Evolutionary conservation across 768 basidiomycete species (phyloP), one percentile per base, ranked within the genome.

Genomic region (Pleurotus pulmonarius): DNA sequence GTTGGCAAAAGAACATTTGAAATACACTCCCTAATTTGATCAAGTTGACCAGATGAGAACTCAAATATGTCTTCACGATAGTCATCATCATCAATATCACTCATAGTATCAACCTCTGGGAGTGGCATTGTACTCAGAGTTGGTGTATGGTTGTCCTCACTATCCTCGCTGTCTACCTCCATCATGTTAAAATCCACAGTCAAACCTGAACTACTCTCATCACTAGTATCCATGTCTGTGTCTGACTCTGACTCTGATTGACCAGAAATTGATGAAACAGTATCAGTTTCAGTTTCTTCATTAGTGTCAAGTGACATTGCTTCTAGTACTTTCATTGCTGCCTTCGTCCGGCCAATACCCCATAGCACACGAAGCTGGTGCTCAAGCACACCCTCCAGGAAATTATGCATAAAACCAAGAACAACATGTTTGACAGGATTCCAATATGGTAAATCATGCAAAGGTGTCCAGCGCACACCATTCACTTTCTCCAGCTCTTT

Each of bases 371-470:
- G 59, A 38, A 67, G 56, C 26, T 70, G 66, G 53, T 63, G 44
- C 48, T 65, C 37, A 5, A 71, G 49, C 26, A 65, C 47, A 8
- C 69, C 67, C 54, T 66, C 65, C 2, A 68, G 44, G 58, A 58
- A 64, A 46, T 67, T 68, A 49, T 71, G 70, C 65, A 72, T 66
- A 49, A 63, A 60, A 4, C 68, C 70, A 34, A 72, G 59, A 13
- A 69, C 34, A 41, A 62, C 48, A 61, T 65, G 63, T 9, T 57
- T 48, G 11, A 71, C 64, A 48, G 70, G 68, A 46, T 71, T 62
- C 62, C 68, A 67, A 48, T 71, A 71, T n/a, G 60, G 59, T 11
- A 72, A 56, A 26, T 52, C 24, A 54, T 66, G 63, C 8, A 70
- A 40, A 34, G 65, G 56, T n/a, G 68, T 64, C 65, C 66, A 71